phyloP scores from a whole-genome alignment of 768 basidiomycete genomes.

The Gautieria morchelliformis region DNA sequence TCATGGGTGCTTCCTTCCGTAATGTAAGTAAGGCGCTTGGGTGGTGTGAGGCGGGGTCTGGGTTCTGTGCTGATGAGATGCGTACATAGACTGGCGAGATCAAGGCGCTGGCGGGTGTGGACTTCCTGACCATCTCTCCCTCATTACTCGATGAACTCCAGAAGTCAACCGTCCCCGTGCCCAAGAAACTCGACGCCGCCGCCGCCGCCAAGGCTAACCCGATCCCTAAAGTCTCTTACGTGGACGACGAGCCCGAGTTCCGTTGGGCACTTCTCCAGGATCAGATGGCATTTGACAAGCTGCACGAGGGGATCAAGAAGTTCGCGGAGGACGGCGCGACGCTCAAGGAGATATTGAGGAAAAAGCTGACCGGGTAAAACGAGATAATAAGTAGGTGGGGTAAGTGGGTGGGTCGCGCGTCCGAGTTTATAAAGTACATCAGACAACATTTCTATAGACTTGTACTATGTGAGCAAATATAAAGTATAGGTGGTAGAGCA shows the following conservation, averaged over 20 bases:
- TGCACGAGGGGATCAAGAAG: too few species aligned
- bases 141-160: conserved; percentile 87
- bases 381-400: too few species aligned
- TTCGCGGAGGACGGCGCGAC: too few species aligned
- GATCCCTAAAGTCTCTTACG: too few species aligned
- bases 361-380: conserved; percentile 27
- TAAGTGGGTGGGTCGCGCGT: too few species aligned
- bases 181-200: conserved; percentile 85
- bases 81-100: conserved; percentile 77
- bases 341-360: conserved; percentile 56
- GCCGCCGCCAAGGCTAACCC: too few species aligned
- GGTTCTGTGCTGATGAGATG: neutral
- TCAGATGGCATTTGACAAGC: too few species aligned
- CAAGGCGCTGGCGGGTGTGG: conserved; percentile 88
- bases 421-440: too few species aligned
- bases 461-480: too few species aligned
- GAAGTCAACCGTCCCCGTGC: conserved; percentile 65
- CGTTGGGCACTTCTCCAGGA: too few species aligned
- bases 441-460: too few species aligned
- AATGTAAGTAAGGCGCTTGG: conserved; percentile 58
- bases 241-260: too few species aligned
- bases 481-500: conserved; percentile 41
- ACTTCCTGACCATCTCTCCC: conserved; percentile 95
- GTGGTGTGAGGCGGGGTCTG: neutral
- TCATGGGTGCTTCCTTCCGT: conserved; percentile 99